Conservation (phyloP, 2,329 filamentous ascomycete genomes). For the Metarhizium rileyi region DNA sequence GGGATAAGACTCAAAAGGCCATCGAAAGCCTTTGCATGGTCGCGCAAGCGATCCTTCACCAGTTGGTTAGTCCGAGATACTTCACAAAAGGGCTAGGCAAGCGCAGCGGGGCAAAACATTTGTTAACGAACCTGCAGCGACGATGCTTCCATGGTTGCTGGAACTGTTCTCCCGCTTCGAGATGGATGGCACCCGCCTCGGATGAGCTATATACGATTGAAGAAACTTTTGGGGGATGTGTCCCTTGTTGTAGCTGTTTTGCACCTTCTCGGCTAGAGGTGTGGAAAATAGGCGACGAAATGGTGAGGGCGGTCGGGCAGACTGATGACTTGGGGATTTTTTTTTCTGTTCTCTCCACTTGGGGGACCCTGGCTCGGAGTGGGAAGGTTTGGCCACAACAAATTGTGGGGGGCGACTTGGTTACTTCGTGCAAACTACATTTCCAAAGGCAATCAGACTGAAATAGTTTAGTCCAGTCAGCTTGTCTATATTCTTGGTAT, state of each 20-base stretch:
- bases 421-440: no score
- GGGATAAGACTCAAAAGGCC: slow-evolving; percentile 81
- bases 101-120: slow-evolving; percentile 19
- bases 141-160: slow-evolving; percentile 30
- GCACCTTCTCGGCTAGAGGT: not conserved
- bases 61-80: slow-evolving; percentile 6
- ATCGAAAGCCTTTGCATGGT: slow-evolving; percentile 67
- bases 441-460: no score
- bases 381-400: not conserved
- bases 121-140: slow-evolving; percentile 36
- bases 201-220: not conserved
- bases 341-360: slow-evolving; percentile 6
- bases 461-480: no score
- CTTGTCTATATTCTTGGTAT: not conserved
- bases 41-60: slow-evolving; percentile 44
- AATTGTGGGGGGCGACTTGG: not conserved
- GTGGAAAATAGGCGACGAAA: not conserved
- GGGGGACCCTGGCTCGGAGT: not conserved
- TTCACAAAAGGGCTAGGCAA: not conserved
- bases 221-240: not conserved
- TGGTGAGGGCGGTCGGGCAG: slow-evolving; percentile 10
- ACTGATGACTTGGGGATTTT: slow-evolving; percentile 9
- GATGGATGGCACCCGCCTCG: not conserved
- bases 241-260: no score
- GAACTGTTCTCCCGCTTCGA: not conserved